Evolutionary conservation across 805 yeast species (phyloP).

Genomic region (Myxozyma neotropica): DNA sequence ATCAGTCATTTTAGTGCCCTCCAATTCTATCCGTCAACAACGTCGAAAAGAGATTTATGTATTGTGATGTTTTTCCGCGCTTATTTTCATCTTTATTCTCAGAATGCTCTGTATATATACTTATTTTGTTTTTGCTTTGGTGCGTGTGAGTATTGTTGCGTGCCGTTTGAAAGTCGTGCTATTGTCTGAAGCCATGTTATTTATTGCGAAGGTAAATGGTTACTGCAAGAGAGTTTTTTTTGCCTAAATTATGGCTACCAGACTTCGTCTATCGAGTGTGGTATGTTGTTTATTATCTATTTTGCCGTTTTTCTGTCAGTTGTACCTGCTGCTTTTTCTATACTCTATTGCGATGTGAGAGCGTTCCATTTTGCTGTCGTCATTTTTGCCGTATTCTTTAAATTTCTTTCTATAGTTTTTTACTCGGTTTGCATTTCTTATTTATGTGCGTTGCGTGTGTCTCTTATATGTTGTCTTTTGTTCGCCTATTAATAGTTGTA

Average conservation of each 20-base stretch:
- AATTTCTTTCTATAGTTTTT: background rate
- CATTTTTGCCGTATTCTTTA: background rate
- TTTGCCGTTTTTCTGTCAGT: no score
- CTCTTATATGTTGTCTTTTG: background rate
- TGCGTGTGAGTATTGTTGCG: background rate
- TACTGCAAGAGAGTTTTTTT: background rate
- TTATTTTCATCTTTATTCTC: background rate
- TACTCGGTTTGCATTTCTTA: constrained; percentile 3
- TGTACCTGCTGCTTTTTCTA: no score
- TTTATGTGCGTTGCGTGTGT: constrained; percentile 3
- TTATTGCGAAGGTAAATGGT: background rate
- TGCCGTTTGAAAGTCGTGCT: background rate
- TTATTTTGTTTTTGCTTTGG: background rate
- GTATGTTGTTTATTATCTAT: no score
- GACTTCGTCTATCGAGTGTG: no score
- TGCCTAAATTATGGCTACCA: background rate
- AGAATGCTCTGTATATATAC: constrained; percentile 10
- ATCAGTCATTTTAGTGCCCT: background rate
- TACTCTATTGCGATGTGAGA: no score
- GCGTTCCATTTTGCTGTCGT: background rate
- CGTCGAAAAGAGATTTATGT: background rate
- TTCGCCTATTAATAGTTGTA: constrained; percentile 1
- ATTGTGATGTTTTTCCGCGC: background rate
- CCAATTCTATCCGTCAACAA: background rate
- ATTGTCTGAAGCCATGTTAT: background rate